Evolutionary conservation across 2,329 filamentous ascomycete species (phyloP).

Genomic region (Sordariomycetes sp.): DNA sequence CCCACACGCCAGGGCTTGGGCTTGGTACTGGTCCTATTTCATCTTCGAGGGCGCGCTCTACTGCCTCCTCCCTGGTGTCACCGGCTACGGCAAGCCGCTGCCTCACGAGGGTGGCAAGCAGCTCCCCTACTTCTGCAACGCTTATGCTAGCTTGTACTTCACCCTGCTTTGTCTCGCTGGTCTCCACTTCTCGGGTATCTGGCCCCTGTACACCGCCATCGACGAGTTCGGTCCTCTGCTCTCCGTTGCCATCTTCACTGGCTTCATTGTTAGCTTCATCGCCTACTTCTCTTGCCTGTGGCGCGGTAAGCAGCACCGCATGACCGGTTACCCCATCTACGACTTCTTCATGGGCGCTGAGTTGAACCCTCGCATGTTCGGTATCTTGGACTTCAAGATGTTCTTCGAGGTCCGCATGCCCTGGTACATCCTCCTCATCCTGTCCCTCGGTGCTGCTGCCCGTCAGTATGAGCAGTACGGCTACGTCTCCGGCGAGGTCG

Average conservation of each 20-base stretch:
- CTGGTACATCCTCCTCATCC: conserved; percentile 82
- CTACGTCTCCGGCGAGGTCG: conserved; percentile 77
- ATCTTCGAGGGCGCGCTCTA: conserved; percentile 78
- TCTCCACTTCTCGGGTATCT: conserved; percentile 75
- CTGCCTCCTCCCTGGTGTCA: conserved; percentile 78
- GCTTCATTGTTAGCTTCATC: conserved; percentile 71
- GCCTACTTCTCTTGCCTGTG: conserved; percentile 79
- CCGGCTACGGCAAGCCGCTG: conserved; percentile 79
- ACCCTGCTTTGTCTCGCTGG: conserved; percentile 63
- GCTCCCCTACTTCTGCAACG: conserved; percentile 91
- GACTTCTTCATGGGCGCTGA: conserved; percentile 94
- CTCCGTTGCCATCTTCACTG: conserved; percentile 86
- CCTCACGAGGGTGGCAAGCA: conserved; percentile 75
- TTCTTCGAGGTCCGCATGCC: conserved; percentile 90
- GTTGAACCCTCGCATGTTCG: conserved; percentile 80
- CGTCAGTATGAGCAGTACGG: conserved; percentile 80
- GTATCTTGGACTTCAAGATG: conserved; percentile 89
- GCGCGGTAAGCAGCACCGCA: conserved; percentile 79
- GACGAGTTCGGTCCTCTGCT: conserved; percentile 93
- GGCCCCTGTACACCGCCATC: conserved; percentile 83
- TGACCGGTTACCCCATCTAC: conserved; percentile 79
- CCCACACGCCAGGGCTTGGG: conserved; percentile 74
- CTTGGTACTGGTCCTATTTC: conserved; percentile 92
- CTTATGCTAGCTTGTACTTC: conserved; percentile 75
- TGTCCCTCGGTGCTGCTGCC: conserved; percentile 66